Conservation (phyloP, 495 filamentous ascomycete species). For the Lophiostoma macrostomum region DNA sequence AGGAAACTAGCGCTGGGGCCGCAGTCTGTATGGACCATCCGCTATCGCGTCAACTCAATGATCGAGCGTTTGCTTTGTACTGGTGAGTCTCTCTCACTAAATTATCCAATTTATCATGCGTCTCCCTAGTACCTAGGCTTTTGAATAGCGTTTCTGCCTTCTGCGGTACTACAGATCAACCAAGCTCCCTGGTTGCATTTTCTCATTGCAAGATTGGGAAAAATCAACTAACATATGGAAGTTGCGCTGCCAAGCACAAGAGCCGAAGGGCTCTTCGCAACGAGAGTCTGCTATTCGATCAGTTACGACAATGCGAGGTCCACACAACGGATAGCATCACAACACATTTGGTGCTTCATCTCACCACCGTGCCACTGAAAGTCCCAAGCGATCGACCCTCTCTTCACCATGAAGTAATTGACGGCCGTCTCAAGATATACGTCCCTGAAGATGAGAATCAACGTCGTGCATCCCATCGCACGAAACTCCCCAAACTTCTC, state of each 20-base stretch:
- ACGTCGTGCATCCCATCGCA: neutral
- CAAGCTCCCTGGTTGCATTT: neutral
- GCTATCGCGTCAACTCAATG: neutral
- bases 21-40: neutral
- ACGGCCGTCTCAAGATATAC: constrained; percentile 5
- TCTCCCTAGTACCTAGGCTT: no score
- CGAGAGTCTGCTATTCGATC: neutral
- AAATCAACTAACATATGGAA: neutral
- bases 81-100: constrained; percentile 11
- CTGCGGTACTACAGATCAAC: neutral
- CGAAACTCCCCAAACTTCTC: constrained; percentile 7
- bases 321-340: constrained; percentile 1
- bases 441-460: neutral
- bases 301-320: neutral
- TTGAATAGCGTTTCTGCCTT: no score
- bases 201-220: no score
- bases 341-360: constrained; percentile 1
- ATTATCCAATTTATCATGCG: no score
- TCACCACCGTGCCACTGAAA: neutral
- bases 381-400: constrained; percentile 1
- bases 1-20: neutral
- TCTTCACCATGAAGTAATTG: neutral
- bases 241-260: constrained; percentile 15
- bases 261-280: constrained; percentile 1
- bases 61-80: constrained; percentile 15